phyloP scores from a whole-genome alignment of 2,329 filamentous ascomycete genomes.

The Paraphaeosphaeria sporulosa region DNA sequence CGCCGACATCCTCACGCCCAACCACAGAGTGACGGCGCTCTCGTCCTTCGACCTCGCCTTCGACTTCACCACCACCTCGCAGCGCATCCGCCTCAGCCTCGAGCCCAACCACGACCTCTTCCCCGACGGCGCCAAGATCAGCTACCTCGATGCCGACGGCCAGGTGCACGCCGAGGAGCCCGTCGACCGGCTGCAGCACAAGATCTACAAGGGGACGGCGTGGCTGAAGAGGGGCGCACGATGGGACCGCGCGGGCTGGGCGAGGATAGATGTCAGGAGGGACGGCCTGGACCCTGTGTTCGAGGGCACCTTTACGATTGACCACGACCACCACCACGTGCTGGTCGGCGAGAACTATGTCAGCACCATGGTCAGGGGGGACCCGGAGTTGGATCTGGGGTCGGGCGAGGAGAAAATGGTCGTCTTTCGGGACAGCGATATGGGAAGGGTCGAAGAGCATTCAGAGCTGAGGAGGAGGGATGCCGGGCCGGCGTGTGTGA shows the following conservation, averaged over 20 bases:
- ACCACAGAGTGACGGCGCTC: conserved; percentile 78
- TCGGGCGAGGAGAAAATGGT: conserved; percentile 78
- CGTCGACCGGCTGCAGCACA: conserved; percentile 76
- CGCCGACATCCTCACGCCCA: conserved; percentile 78
- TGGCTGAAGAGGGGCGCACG: conserved; percentile 79
- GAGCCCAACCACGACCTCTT: conserved; percentile 93
- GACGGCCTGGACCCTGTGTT: conserved; percentile 85
- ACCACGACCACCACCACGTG: conserved; percentile 86
- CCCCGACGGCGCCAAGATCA: conserved; percentile 75
- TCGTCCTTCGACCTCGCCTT: conserved; percentile 89
- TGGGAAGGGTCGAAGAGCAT: conserved; percentile 59
- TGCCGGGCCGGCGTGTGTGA: conserved; percentile 65
- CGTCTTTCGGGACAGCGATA: conserved; percentile 90
- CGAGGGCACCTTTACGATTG: conserved; percentile 84
- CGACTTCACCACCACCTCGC: conserved; percentile 62
- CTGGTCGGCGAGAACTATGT: conserved; percentile 78
- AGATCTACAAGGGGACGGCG: conserved; percentile 82
- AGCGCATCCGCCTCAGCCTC: conserved; percentile 77
- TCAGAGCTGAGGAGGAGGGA: conserved; percentile 69
- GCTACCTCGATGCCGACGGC: conserved; percentile 77
- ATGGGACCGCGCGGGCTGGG: conserved; percentile 88
- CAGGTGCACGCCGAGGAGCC: conserved; percentile 69
- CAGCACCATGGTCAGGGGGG: conserved; percentile 64
- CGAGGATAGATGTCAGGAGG: conserved; percentile 76
- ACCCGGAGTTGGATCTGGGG: conserved; percentile 68